phyloP scores from a whole-genome alignment of 768 basidiomycete species.

The Hygrophoropsis aurantiaca region DNA sequence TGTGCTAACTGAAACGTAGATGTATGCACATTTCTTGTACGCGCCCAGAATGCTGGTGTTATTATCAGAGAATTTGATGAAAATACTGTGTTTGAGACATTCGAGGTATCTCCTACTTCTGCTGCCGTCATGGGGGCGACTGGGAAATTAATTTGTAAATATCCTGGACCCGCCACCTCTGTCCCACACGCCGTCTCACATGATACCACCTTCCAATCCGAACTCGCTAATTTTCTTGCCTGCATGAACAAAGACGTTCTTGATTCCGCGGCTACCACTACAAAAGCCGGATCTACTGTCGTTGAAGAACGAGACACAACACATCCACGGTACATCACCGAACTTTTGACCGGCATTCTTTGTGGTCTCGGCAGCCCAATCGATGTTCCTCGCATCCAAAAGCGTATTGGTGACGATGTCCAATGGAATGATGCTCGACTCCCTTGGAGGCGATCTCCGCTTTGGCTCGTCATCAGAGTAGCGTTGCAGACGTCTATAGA shows the following conservation, averaged over 20 bases:
- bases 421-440: constrained; percentile 36
- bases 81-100: constrained; percentile 41
- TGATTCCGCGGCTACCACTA: constrained; percentile 33
- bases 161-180: constrained; percentile 44
- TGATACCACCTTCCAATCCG: constrained; percentile 24
- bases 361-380: constrained; percentile 34
- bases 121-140: constrained; percentile 33
- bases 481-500: constrained; percentile 39
- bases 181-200: constrained; percentile 29
- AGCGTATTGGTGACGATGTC: constrained; percentile 49
- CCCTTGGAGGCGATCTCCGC: constrained; percentile 50
- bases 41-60: constrained; percentile 49
- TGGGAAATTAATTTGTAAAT: constrained; percentile 47
- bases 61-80: constrained; percentile 33
- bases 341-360: constrained; percentile 48
- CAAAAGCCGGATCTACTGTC: constrained; percentile 36
- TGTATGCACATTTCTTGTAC: constrained; percentile 36
- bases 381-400: constrained; percentile 30
- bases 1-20: constrained; percentile 27
- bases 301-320: constrained; percentile 39
- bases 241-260: constrained; percentile 26
- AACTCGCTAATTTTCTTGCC: constrained; percentile 36
- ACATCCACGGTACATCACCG: constrained; percentile 49
- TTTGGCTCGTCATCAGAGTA: constrained; percentile 52
- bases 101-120: constrained; percentile 42